Conservation (phyloP, 2,329 filamentous ascomycete genomes). For the Sphaerostilbella broomeana region DNA sequence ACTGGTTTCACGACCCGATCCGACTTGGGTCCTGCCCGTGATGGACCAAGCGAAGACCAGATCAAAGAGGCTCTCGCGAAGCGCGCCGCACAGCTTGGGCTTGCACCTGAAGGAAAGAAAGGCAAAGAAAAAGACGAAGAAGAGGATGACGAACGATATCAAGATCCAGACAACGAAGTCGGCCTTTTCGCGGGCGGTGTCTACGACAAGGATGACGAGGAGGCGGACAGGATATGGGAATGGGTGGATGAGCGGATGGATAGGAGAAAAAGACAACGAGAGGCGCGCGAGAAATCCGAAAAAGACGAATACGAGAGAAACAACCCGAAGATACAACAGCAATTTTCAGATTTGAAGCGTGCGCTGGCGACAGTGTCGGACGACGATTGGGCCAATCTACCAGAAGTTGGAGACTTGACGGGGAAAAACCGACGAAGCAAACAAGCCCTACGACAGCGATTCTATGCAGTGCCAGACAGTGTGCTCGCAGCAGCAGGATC, state of each 20-base stretch:
- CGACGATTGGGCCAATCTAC: slow-evolving; percentile 93
- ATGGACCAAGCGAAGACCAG: slow-evolving; percentile 94
- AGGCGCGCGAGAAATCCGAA: slow-evolving; percentile 88
- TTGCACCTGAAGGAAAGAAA: slow-evolving; percentile 60
- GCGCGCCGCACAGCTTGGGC: slow-evolving; percentile 76
- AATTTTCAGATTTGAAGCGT: slow-evolving; percentile 93
- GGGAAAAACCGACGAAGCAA: slow-evolving; percentile 85
- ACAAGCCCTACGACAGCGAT: slow-evolving; percentile 74
- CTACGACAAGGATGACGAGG: slow-evolving; percentile 96
- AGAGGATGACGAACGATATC: slow-evolving; percentile 74
- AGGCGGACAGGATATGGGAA: slow-evolving; percentile 92
- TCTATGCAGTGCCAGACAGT: slow-evolving; percentile 95
- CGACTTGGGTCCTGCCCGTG: slow-evolving; percentile 88
- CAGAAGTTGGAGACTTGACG: slow-evolving; percentile 93
- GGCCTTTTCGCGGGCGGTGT: slow-evolving; percentile 91
- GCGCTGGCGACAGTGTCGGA: slow-evolving; percentile 82
- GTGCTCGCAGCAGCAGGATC: slow-evolving; percentile 83
- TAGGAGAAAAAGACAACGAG: slow-evolving; percentile 80
- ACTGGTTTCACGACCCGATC: slow-evolving; percentile 97
- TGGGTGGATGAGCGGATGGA: slow-evolving; percentile 98
- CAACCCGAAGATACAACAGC: slow-evolving; percentile 96
- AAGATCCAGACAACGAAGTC: slow-evolving; percentile 95
- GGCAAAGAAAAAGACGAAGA: slow-evolving; percentile 64
- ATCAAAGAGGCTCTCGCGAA: slow-evolving; percentile 97
- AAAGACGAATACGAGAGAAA: slow-evolving; percentile 92